Conservation (phyloP, 129 eudicot genomes). For the Calendula officinalis region DNA sequence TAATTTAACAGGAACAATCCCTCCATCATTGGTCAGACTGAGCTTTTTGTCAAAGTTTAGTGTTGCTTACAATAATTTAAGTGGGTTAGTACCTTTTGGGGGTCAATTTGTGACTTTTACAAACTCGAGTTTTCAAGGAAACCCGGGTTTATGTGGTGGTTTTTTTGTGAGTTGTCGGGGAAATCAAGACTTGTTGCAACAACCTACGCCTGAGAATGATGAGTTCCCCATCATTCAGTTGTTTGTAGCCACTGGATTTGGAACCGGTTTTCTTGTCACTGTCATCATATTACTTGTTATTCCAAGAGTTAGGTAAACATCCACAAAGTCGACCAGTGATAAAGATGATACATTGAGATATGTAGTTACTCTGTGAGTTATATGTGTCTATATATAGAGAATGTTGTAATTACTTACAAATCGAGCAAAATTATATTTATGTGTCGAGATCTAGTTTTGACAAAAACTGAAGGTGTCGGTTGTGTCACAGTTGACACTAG, state of each 20-base stretch:
- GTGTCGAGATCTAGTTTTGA: too few relatives aligned
- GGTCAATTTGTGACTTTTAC: constrained; percentile 53
- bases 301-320: not conserved
- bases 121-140: constrained; percentile 53
- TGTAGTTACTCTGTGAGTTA: too few relatives aligned
- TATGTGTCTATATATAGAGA: too few relatives aligned
- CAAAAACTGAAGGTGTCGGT: too few relatives aligned
- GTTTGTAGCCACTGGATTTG: constrained; percentile 40
- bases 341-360: too few relatives aligned
- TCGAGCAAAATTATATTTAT: too few relatives aligned
- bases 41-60: constrained; percentile 50
- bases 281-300: constrained; percentile 25
- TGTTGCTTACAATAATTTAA: constrained; percentile 49
- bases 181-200: not conserved
- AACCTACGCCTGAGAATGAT: not conserved
- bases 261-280: constrained; percentile 34
- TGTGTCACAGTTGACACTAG: too few relatives aligned
- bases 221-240: constrained; percentile 27
- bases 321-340: too few relatives aligned
- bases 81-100: constrained; percentile 43
- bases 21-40: constrained; percentile 43
- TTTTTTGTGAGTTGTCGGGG: not conserved
- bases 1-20: constrained; percentile 46
- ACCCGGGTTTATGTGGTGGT: constrained; percentile 37
- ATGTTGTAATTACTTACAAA: too few relatives aligned